Conservation (phyloP, 2,329 filamentous ascomycete species). For the Talaromyces pinophilus region DNA sequence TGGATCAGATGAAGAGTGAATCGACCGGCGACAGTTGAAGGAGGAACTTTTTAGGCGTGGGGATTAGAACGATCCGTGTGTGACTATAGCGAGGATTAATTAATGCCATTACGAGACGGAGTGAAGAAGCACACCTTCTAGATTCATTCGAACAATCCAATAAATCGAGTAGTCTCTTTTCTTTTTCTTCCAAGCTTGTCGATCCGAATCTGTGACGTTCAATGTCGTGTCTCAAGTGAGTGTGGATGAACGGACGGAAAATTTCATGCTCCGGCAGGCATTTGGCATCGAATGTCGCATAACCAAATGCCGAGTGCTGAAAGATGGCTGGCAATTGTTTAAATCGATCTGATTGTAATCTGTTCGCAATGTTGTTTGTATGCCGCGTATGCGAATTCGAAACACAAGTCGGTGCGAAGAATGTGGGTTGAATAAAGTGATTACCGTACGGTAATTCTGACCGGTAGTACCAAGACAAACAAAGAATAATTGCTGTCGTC, state of each 20-base stretch:
- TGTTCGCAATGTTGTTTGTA: constrained; percentile 12
- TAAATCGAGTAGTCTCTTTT: neutral
- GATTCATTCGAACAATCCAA: constrained; percentile 6
- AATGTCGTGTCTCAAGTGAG: constrained; percentile 1
- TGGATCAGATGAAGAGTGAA: neutral
- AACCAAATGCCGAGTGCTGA: neutral
- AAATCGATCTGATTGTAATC: neutral
- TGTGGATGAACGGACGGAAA: neutral
- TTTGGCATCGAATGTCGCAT: neutral
- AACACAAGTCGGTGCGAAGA: constrained; percentile 13
- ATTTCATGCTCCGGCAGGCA: neutral
- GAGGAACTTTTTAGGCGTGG: neutral
- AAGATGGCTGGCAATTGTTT: neutral
- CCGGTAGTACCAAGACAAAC: neutral
- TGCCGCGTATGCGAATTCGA: constrained; percentile 2
- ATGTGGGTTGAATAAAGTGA: constrained; percentile 13
- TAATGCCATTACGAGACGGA: neutral
- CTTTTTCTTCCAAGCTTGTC: neutral
- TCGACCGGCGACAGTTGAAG: neutral
- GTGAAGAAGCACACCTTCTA: neutral
- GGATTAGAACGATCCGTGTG: neutral
- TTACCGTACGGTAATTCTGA: neutral
- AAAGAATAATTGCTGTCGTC: neutral
- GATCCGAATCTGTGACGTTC: constrained; percentile 3
- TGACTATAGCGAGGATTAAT: neutral